These are phyloP conservation scores for Xylariaceae sp. DNA, from an alignment of 2,329 filamentous ascomycete genomes.

Conservation along the genomic window DNA sequence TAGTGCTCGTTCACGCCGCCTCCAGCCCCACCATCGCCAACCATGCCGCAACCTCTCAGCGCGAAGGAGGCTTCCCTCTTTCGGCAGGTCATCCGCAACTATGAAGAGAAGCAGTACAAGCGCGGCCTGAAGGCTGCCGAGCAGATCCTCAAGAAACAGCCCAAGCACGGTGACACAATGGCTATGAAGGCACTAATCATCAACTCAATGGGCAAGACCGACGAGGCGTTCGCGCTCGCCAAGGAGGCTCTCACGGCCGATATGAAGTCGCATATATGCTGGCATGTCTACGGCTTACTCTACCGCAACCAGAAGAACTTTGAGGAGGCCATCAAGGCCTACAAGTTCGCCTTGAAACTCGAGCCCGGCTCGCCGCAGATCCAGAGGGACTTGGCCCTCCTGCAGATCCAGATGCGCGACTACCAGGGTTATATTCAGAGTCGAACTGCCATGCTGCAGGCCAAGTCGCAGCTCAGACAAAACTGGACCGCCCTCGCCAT, in stretches of 20 bases:
- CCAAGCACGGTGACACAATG: conserved; percentile 95
- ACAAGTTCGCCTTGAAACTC: conserved; percentile 88
- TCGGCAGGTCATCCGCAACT: conserved; percentile 87
- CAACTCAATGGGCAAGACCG: conserved; percentile 84
- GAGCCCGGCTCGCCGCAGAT: conserved; percentile 95
- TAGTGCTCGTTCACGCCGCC: not conserved
- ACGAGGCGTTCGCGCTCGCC: conserved; percentile 89
- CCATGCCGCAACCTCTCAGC: conserved; percentile 67
- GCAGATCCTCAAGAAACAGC: conserved; percentile 90
- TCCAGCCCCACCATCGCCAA: conserved; percentile 12
- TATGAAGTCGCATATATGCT: conserved; percentile 99
- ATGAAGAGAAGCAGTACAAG: conserved; percentile 99
- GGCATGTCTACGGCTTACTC: conserved; percentile 95
- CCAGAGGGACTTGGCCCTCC: conserved; percentile 82
- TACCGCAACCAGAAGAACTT: conserved; percentile 96
- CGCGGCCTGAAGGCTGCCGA: conserved; percentile 88
- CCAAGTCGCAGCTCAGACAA: conserved; percentile 73
- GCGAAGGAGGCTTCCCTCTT: conserved; percentile 94
- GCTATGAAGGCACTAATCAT: conserved; percentile 98
- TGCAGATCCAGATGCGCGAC: conserved; percentile 96
- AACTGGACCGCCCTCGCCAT: conserved; percentile 98
- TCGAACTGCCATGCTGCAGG: conserved; percentile 79
- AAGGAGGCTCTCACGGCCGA: conserved; percentile 90
- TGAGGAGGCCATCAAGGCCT: conserved; percentile 98
- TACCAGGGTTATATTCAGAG: conserved; percentile 91